Conservation (phyloP, 1,284 basidiomycete species). For the Tremellales sp. region DNA sequence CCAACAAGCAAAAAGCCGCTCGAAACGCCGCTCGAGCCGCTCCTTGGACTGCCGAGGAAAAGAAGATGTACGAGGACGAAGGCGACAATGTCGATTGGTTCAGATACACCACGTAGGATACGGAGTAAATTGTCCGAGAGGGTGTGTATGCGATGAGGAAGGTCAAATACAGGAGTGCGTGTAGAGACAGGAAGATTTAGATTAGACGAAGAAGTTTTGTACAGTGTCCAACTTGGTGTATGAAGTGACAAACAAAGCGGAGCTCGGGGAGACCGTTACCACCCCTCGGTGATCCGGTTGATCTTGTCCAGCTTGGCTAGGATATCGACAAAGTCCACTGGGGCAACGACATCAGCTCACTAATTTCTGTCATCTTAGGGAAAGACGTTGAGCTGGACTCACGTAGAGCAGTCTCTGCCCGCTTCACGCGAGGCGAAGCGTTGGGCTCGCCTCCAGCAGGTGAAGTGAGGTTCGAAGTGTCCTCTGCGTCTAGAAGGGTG, state of each 20-base stretch:
- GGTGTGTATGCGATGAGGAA: no score
- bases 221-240: no score
- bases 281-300: background rate
- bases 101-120: slow-evolving; percentile 32
- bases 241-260: no score
- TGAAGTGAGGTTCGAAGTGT: background rate
- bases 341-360: background rate
- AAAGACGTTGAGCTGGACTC: no score
- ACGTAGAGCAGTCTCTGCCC: background rate
- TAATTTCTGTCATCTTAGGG: background rate
- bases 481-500: slow-evolving; percentile 67
- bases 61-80: slow-evolving; percentile 27
- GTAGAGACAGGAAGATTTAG: no score
- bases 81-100: slow-evolving; percentile 40
- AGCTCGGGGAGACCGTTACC: no score
- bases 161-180: no score
- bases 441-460: background rate
- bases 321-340: background rate
- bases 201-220: no score
- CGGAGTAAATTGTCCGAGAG: no score
- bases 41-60: slow-evolving; percentile 35
- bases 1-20: slow-evolving; percentile 25
- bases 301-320: background rate
- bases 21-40: slow-evolving; percentile 24
- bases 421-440: background rate